Evolutionary conservation across 1,139 yeast genomes (phyloP), one percentile per base, ranked within the genome.

Genomic region (Barnettozyma hawaiiensis): DNA sequence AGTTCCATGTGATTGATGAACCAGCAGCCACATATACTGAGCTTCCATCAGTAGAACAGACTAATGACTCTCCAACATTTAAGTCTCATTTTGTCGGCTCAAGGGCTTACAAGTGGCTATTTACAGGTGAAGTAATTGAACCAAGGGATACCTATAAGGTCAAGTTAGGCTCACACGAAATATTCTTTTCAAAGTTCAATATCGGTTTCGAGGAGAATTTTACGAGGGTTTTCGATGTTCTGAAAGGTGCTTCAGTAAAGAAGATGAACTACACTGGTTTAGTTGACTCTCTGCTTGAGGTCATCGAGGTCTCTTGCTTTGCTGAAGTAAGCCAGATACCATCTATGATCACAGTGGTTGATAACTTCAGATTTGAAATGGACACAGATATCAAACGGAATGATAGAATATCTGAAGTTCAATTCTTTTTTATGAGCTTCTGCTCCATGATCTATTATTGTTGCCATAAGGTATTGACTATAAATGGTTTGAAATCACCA

Each of bases 331-430:
- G 20, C 14, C 48, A 51, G 18, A 42, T 50, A 2, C 46, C 43
- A 16, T 44, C 49, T 1, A 37, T 54, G 9, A 31, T 53, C 0
- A 40, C 41, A 0, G 33, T 51, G 31, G 35, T 49, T 15, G 58
- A 55, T 31, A 47, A 48, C 28, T 53, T 53, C 31, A 44, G 38
- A 12, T 37, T 47, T 31, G 47, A 41, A 12, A 39, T 55, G 8
- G 54, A 55, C 14, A 31, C 46, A 3, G 32, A 37, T 7, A 47
- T 53, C n/a, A 49, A 47, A 29, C 39, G 47, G 22, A 53, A 46
- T 10, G 52, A 53, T 3, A 37, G 37, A 9, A 45, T 54, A 18
- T 47, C 47, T 18, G 54, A 52, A 28, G 15, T 44, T 7, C 53
- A 55, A 14, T 47, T 53, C 20, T 50, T 43, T 29, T 43, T 43